Conservation (phyloP, 768 basidiomycete species). For the Leccinum rimulosum region DNA sequence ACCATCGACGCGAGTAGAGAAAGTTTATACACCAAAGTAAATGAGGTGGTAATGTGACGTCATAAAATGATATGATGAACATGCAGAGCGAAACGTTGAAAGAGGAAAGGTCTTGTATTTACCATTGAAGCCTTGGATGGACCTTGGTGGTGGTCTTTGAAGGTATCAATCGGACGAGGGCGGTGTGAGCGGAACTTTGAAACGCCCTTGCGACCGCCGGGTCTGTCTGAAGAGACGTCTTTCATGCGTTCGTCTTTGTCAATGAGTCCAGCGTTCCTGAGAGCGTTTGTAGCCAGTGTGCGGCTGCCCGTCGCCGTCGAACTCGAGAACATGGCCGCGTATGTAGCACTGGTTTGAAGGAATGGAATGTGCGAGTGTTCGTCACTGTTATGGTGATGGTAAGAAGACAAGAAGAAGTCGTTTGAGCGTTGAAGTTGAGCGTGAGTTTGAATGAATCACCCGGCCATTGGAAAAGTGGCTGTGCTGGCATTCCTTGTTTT, state of each 20-base stretch:
- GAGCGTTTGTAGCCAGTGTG: constrained; percentile 55
- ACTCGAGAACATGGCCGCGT: constrained; percentile 52
- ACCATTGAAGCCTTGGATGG: constrained; percentile 58
- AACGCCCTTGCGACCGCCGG: constrained; percentile 70
- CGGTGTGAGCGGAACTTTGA: constrained; percentile 61
- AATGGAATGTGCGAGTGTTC: not conserved
- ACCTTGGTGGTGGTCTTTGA: constrained; percentile 46
- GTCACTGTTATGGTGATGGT: constrained; percentile 13
- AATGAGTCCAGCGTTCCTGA: constrained; percentile 72
- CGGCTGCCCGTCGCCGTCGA: constrained; percentile 58
- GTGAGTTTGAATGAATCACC: constrained; percentile 17
- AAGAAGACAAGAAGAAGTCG: constrained; percentile 15
- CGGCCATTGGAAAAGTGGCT: constrained; percentile 15
- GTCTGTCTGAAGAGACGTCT: constrained; percentile 59
- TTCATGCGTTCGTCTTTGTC: constrained; percentile 77
- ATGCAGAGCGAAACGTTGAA: constrained; percentile 22
- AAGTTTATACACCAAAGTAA: constrained; percentile 17
- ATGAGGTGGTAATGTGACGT: constrained; percentile 15
- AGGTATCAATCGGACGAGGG: constrained; percentile 55
- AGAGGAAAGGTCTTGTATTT: constrained; percentile 50
- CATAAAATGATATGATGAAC: constrained; percentile 30
- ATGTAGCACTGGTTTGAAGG: not conserved
- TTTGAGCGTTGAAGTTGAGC: constrained; percentile 3
- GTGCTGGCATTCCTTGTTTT: constrained; percentile 26
- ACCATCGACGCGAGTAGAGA: constrained; percentile 17